Evolutionary conservation across 2,329 filamentous ascomycete species (phyloP).

Genomic region (Tolypocladium amazonense): DNA sequence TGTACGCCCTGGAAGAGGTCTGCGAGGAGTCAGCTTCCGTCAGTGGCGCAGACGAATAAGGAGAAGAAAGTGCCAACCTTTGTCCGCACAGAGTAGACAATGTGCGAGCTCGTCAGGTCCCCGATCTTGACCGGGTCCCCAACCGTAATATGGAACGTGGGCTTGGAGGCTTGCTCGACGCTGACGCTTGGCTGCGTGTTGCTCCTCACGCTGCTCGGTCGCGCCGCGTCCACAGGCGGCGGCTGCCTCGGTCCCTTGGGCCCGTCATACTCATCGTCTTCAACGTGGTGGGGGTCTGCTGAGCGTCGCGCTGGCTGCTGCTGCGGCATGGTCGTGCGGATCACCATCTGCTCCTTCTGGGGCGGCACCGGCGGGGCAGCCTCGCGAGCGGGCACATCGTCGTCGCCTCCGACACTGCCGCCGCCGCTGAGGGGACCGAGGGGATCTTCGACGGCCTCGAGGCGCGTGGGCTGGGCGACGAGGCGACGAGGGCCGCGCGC

Average conservation of each 20-base stretch:
- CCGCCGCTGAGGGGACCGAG: conserved; percentile 66
- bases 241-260: conserved; percentile 49
- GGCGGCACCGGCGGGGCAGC: conserved; percentile 56
- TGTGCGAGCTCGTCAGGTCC: conserved; percentile 92
- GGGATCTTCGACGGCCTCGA: conserved; percentile 68
- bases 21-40: conserved; percentile 23
- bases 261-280: conserved; percentile 56
- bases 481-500: conserved; percentile 49
- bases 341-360: conserved; percentile 54
- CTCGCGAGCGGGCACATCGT: conserved; percentile 20
- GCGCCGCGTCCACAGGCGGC: conserved; percentile 49
- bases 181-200: conserved; percentile 68
- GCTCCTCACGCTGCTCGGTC: conserved; percentile 38
- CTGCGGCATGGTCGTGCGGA: conserved; percentile 45
- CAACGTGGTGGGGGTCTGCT: conserved; percentile 53
- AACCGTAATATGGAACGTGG: conserved; percentile 79
- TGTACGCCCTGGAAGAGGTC: conserved; percentile 95
- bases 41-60: neutral
- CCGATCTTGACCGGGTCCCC: conserved; percentile 98
- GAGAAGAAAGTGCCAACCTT: conserved; percentile 45
- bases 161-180: conserved; percentile 87
- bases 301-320: conserved; percentile 32
- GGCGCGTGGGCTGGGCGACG: conserved; percentile 64
- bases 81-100: conserved; percentile 91
- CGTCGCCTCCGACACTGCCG: conserved; percentile 32